These are phyloP conservation scores for Fragosphaeria purpurea DNA, from an alignment of 2,329 filamentous ascomycete species.

Conservation along the genomic window DNA sequence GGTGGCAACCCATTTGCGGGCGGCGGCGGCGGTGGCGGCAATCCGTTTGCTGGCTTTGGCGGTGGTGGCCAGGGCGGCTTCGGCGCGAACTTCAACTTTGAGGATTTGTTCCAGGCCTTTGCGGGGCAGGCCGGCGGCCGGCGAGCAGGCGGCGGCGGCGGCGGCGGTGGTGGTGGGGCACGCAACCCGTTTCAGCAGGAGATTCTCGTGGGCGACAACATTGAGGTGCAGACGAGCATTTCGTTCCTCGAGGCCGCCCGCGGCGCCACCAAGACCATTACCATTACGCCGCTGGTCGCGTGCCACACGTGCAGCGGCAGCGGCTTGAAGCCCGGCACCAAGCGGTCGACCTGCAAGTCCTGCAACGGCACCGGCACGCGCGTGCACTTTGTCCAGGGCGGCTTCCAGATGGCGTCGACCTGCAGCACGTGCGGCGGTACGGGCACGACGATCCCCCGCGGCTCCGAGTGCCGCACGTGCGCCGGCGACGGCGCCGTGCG, in stretches of 20 bases:
- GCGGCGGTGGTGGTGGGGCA: constrained; percentile 33
- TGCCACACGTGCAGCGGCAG: constrained; percentile 77
- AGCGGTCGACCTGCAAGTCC: constrained; percentile 60
- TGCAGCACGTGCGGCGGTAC: constrained; percentile 73
- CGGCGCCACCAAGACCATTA: constrained; percentile 79
- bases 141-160: constrained; percentile 33
- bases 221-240: constrained; percentile 87
- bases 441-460: constrained; percentile 65
- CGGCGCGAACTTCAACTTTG: constrained; percentile 81
- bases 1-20: constrained; percentile 56
- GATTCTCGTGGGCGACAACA: constrained; percentile 85
- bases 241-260: constrained; percentile 95
- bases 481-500: constrained; percentile 73
- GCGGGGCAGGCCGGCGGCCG: constrained; percentile 47
- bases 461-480: constrained; percentile 72
- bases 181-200: constrained; percentile 65
- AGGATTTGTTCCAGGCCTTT: constrained; percentile 89
- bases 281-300: constrained; percentile 67
- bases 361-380: constrained; percentile 82
- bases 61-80: constrained; percentile 57
- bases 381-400: constrained; percentile 81
- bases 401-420: constrained; percentile 92
- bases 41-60: constrained; percentile 52
- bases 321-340: constrained; percentile 72
- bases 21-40: constrained; percentile 39